phyloP scores from a whole-genome alignment of 805 yeast species.

The Starmerella riodocensis region DNA sequence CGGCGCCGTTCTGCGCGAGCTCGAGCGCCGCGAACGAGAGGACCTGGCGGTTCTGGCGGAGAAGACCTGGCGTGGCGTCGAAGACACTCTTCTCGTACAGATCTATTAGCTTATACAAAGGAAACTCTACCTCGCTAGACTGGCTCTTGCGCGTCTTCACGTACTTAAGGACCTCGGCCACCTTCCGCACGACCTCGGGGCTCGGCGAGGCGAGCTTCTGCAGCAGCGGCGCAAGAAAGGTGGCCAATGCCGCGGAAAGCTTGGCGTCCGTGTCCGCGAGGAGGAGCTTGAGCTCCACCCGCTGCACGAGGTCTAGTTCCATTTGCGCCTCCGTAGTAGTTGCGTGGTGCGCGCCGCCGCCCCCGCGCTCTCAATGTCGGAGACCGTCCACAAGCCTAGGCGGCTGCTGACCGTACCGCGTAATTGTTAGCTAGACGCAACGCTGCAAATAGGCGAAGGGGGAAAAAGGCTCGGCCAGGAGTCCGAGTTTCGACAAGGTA shows the following conservation, averaged over 20 bases:
- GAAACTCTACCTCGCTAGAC: slow-evolving; percentile 30
- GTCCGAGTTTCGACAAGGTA: too few relatives aligned
- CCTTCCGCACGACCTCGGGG: slow-evolving; percentile 49
- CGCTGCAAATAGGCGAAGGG: too few relatives aligned
- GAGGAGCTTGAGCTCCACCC: slow-evolving; percentile 27
- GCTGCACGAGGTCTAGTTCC: slow-evolving; percentile 12
- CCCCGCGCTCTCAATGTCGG: too few relatives aligned
- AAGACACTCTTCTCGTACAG: background rate
- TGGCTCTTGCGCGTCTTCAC: slow-evolving; percentile 31
- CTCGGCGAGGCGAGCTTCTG: slow-evolving; percentile 66
- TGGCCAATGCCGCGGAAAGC: slow-evolving; percentile 44
- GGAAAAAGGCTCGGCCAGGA: too few relatives aligned
- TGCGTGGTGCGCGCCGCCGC: too few relatives aligned
- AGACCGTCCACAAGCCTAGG: background rate
- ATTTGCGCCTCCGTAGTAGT: background rate
- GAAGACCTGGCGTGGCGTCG: background rate
- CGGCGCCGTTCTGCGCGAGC: background rate
- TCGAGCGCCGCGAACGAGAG: slow-evolving; percentile 9
- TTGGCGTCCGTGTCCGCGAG: slow-evolving; percentile 56
- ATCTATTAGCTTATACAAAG: slow-evolving; percentile 44
- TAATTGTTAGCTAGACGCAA: too few relatives aligned
- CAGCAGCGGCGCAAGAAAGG: slow-evolving; percentile 63
- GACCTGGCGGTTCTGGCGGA: slow-evolving; percentile 10
- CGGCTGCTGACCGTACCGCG: background rate
- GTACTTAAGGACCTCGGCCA: slow-evolving; percentile 54